Evolutionary conservation across 192 early-diverging fungal species (phyloP), one percentile per base, ranked within the genome.

Genomic region (Thoreauomyces humboldtii): DNA sequence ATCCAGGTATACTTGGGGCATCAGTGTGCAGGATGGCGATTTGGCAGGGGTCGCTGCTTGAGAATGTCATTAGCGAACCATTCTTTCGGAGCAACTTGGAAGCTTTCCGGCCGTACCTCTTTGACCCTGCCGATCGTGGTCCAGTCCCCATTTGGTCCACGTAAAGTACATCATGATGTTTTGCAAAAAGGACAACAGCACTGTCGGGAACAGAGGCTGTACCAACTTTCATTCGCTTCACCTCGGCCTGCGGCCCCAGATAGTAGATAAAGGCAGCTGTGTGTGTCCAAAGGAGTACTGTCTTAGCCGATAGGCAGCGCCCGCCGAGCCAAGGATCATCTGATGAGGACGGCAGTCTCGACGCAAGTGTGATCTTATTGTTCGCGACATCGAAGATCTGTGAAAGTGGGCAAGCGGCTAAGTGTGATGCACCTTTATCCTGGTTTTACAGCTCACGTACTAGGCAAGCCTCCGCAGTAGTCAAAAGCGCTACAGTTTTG

Each of bases 221-320:
- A 9, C 15, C 19, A 28, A n/a, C n/a, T 28, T 24, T 21, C 31
- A 27, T 33, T 36, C n/a, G 14, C 17, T 47, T 15, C 14, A 72
- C 41, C 6, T 74, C 63, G 19, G 19, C 45, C 0, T 36, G 53
- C 19, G 17, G 11, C 7, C 73, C 73, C 4, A 71, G 29, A 41
- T 71, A 74, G 43, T 59, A 77, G n/a, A 75, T 5, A 63, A 46
- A 61, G 4, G 57, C 38, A 1, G 22, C 28, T 14, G 7, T 46
- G 12, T 25, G n/a, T 37, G 71, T 77, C 64, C 77, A 79, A 7
- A 79, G 61, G 4, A 77, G 37, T 14, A 77, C 28, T 6, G 61
- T 70, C 9, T 48, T 43, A 11, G 71, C 48, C 24, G 71, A 71
- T 17, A 77, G 38, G 33, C 76, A 79, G 4, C 34, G 33, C 7